Conservation (phyloP, 371 early-diverging fungal genomes). For the Mortierella sp. region DNA sequence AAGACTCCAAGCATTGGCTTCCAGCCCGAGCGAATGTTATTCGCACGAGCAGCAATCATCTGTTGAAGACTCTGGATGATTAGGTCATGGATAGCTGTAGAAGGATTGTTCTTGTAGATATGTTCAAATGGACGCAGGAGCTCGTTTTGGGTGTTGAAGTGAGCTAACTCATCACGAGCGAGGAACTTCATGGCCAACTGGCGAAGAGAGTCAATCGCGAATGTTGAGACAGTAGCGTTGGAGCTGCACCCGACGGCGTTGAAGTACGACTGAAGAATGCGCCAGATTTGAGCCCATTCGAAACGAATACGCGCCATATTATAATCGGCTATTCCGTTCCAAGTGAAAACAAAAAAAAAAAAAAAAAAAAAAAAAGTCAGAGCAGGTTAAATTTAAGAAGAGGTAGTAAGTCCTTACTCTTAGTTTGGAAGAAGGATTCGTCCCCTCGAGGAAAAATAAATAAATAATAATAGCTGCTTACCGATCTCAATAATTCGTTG, state of each 20-base stretch:
- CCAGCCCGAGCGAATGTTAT: slow-evolving; percentile 76
- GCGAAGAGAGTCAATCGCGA: slow-evolving; percentile 77
- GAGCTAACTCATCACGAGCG: slow-evolving; percentile 78
- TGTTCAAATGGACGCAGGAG: slow-evolving; percentile 77
- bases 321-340: slow-evolving; percentile 50
- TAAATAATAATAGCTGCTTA: too few species aligned
- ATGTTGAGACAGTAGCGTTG: slow-evolving; percentile 64
- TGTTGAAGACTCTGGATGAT: slow-evolving; percentile 61
- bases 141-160: slow-evolving; percentile 76
- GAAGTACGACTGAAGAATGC: slow-evolving; percentile 74
- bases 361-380: slow-evolving; percentile 2
- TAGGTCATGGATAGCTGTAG: slow-evolving; percentile 65
- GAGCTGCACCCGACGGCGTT: slow-evolving; percentile 69
- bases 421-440: background rate
- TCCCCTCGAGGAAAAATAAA: too few species aligned
- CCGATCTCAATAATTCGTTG: slow-evolving; percentile 67
- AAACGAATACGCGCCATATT: slow-evolving; percentile 74
- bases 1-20: slow-evolving; percentile 76
- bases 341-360: background rate
- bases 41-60: slow-evolving; percentile 57
- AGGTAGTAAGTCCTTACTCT: background rate
- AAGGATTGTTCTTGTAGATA: slow-evolving; percentile 70
- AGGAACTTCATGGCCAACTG: slow-evolving; percentile 79
- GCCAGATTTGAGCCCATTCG: slow-evolving; percentile 82
- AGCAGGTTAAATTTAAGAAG: background rate